Conservation (phyloP, 1,284 basidiomycete species). For the Marasmius sp. region DNA sequence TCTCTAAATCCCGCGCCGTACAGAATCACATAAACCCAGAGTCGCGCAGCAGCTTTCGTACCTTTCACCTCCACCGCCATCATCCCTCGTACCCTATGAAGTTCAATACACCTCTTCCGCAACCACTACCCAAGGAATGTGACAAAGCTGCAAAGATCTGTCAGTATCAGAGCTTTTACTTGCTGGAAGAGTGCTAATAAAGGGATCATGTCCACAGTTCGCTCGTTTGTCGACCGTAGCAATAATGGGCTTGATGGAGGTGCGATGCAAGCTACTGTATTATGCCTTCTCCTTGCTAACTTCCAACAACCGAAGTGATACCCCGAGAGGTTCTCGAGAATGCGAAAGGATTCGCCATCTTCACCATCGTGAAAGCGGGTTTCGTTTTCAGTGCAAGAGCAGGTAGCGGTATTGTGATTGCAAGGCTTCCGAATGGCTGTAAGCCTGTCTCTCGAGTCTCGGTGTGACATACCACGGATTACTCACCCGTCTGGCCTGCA, state of each 20-base stretch:
- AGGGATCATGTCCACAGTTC: constrained; percentile 46
- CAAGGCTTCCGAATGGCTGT: constrained; percentile 82
- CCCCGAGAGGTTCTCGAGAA: constrained; percentile 67
- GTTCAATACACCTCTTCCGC: constrained; percentile 67
- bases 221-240: constrained; percentile 68
- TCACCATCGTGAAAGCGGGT: constrained; percentile 78
- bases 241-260: constrained; percentile 72
- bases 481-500: constrained; percentile 28
- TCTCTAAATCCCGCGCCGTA: neutral
- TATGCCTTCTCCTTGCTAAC: neutral
- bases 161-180: constrained; percentile 21
- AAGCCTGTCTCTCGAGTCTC: no score
- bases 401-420: constrained; percentile 92
- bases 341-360: constrained; percentile 85
- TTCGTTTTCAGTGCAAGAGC: constrained; percentile 79
- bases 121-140: constrained; percentile 73
- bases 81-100: constrained; percentile 45
- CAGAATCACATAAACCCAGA: neutral
- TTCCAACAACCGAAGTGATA: constrained; percentile 42
- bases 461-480: neutral
- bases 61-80: neutral
- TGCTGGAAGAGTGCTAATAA: constrained; percentile 6
- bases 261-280: neutral
- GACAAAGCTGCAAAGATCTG: constrained; percentile 75
- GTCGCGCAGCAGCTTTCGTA: neutral